Conservation (phyloP, 1,284 basidiomycete species). For the Clitocybe nebularis region DNA sequence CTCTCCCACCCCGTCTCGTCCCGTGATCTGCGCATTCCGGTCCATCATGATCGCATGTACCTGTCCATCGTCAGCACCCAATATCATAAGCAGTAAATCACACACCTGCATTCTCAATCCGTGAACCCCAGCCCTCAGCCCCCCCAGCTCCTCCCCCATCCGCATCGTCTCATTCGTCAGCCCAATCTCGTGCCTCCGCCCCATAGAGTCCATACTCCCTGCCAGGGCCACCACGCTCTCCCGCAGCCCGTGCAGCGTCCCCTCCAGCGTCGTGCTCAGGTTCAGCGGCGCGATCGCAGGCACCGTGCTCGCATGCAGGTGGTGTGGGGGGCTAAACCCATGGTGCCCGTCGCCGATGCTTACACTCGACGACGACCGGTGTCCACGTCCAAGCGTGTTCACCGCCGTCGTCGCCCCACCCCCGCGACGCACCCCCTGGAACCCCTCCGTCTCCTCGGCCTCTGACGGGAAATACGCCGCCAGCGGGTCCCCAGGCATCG, state of each 20-base stretch:
- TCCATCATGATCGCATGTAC: slow-evolving; percentile 67
- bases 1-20: slow-evolving; percentile 27
- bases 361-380: slow-evolving; percentile 7
- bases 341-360: slow-evolving; percentile 4
- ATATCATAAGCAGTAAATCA: slow-evolving; percentile 3
- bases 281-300: slow-evolving; percentile 53
- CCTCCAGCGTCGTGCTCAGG: slow-evolving; percentile 55
- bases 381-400: neutral
- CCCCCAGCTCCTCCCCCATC: slow-evolving; percentile 73
- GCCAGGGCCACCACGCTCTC: slow-evolving; percentile 59
- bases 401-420: too few relatives aligned
- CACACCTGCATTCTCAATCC: slow-evolving; percentile 78
- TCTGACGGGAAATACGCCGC: slow-evolving; percentile 49
- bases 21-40: slow-evolving; percentile 52
- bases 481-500: slow-evolving; percentile 30
- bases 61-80: slow-evolving; percentile 23
- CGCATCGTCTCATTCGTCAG: slow-evolving; percentile 70
- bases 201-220: slow-evolving; percentile 58
- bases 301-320: slow-evolving; percentile 18
- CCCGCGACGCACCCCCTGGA: too few relatives aligned
- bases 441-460: slow-evolving; percentile 16
- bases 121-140: slow-evolving; percentile 69
- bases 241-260: slow-evolving; percentile 54
- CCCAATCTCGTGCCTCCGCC: slow-evolving; percentile 60
- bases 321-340: slow-evolving; percentile 6